Conservation (phyloP, 306 rosid species). For the Trichosanthes cucumerina region DNA sequence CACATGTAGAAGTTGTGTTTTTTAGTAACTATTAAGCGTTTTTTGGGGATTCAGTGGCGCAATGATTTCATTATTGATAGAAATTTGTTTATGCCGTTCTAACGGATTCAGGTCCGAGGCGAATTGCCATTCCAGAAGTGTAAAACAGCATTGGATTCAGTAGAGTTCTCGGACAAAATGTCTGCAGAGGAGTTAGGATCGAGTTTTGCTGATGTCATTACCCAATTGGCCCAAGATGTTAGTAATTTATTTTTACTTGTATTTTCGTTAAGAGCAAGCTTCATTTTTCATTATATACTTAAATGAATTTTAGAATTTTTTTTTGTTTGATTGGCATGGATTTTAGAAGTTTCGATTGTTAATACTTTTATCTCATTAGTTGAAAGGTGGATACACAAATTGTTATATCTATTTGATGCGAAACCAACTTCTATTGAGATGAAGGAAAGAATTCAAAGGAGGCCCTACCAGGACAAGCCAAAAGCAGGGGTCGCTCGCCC, state of each 20-base stretch:
- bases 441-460: background rate
- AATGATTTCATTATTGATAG: background rate
- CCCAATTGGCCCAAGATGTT: slow-evolving; percentile 97
- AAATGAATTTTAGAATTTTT: background rate
- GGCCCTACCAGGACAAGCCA: background rate
- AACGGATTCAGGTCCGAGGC: slow-evolving; percentile 58
- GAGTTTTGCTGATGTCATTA: slow-evolving; percentile 69
- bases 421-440: background rate
- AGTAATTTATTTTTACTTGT: slow-evolving; percentile 20
- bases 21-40: background rate
- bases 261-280: background rate
- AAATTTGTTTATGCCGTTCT: background rate
- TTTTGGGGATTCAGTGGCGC: slow-evolving; percentile 6
- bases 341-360: background rate
- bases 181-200: slow-evolving; percentile 59
- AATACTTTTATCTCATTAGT: background rate
- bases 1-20: background rate
- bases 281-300: background rate
- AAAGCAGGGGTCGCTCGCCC: background rate
- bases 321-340: background rate
- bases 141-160: slow-evolving; percentile 78
- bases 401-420: background rate
- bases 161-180: slow-evolving; percentile 39
- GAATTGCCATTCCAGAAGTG: slow-evolving; percentile 86
- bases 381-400: background rate